A percentile compares a stretch with the other conserved stretches of the same genome.
phyloP scores from a whole-genome alignment of 1,284 basidiomycete genomes.

The Leccinum griseonigrum region DNA sequence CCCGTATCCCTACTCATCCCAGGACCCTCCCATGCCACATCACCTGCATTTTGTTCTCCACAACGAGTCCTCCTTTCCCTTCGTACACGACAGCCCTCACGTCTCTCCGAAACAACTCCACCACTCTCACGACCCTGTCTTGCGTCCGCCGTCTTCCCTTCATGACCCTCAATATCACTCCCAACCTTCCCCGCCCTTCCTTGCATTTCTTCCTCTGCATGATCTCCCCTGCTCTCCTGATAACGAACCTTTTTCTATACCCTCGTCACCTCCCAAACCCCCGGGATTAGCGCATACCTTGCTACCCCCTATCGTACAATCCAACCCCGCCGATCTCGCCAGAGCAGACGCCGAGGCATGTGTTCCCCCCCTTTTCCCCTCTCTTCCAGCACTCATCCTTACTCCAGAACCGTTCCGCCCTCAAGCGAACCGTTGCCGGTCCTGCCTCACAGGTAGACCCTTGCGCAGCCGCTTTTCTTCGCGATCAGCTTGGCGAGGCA shows the following conservation, averaged over 20 bases:
- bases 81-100: slow-evolving; percentile 24
- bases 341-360: slow-evolving; percentile 26
- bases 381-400: slow-evolving; percentile 12
- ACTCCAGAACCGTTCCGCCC: slow-evolving; percentile 28
- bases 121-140: slow-evolving; percentile 21
- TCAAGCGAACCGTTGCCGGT: slow-evolving; percentile 22
- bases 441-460: slow-evolving; percentile 39
- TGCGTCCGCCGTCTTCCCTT: slow-evolving; percentile 19
- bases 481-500: slow-evolving; percentile 41
- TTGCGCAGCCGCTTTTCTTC: slow-evolving; percentile 43
- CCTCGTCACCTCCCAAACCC: slow-evolving; percentile 24
- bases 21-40: slow-evolving; percentile 29
- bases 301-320: slow-evolving; percentile 34
- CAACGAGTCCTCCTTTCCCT: slow-evolving; percentile 20
- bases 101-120: slow-evolving; percentile 31
- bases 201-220: slow-evolving; percentile 26
- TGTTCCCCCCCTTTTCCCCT: slow-evolving; percentile 1
- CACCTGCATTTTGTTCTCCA: slow-evolving; percentile 30
- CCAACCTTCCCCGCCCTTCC: slow-evolving; percentile 23
- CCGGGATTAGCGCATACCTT: slow-evolving; percentile 28
- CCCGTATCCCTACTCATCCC: slow-evolving; percentile 24
- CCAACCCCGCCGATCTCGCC: slow-evolving; percentile 29
- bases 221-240: slow-evolving; percentile 25
- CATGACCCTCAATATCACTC: slow-evolving; percentile 30
- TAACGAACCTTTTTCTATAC: slow-evolving; percentile 18